phyloP scores from a whole-genome alignment of 1,284 basidiomycete species.

The Butyriboletus appendiculatus region DNA sequence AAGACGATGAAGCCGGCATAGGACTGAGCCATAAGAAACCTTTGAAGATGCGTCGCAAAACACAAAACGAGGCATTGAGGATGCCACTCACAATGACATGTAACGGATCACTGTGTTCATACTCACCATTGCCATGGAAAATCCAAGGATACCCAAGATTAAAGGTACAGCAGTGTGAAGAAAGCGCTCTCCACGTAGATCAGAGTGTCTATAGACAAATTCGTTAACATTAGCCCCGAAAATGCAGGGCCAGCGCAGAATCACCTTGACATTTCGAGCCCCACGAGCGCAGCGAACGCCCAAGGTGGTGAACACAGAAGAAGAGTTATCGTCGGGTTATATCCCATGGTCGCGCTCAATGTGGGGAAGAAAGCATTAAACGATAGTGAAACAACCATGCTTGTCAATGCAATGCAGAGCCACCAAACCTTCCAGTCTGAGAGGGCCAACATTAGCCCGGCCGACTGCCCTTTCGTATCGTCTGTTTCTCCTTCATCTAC shows the following conservation, averaged over 20 bases:
- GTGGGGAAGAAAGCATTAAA: slow-evolving; percentile 66
- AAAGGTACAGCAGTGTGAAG: slow-evolving; percentile 61
- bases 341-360: slow-evolving; percentile 56
- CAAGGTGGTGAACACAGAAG: slow-evolving; percentile 66
- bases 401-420: slow-evolving; percentile 49
- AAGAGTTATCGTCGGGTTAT: slow-evolving; percentile 50
- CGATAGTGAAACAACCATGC: slow-evolving; percentile 50
- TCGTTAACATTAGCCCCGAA: not conserved
- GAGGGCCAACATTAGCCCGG: slow-evolving; percentile 42
- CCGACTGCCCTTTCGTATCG: slow-evolving; percentile 6
- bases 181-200: slow-evolving; percentile 65
- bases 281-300: slow-evolving; percentile 53
- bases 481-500: slow-evolving; percentile 13
- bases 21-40: slow-evolving; percentile 77
- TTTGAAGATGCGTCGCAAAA: slow-evolving; percentile 26
- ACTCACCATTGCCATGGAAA: slow-evolving; percentile 70
- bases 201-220: slow-evolving; percentile 58
- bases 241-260: slow-evolving; percentile 15
- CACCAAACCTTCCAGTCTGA: slow-evolving; percentile 63
- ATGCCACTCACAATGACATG: slow-evolving; percentile 57
- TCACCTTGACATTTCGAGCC: slow-evolving; percentile 41
- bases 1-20: slow-evolving; percentile 72
- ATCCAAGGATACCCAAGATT: slow-evolving; percentile 65
- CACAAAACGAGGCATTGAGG: not conserved
- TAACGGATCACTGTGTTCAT: slow-evolving; percentile 71